Evolutionary conservation across 768 basidiomycete genomes (phyloP).

Genomic region (Hericium rajendrae): DNA sequence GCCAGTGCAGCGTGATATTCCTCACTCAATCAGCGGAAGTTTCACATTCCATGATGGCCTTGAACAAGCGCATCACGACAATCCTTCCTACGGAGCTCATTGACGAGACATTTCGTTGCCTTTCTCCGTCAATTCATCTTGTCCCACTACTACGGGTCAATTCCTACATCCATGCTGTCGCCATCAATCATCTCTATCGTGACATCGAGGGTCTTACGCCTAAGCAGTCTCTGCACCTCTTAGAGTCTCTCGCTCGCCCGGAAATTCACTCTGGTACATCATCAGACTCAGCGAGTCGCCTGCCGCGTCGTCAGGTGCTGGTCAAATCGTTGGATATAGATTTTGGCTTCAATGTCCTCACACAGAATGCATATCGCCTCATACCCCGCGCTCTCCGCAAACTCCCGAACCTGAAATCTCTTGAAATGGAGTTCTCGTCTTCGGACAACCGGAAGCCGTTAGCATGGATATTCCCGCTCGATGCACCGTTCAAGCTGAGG

Average conservation of each 20-base stretch:
- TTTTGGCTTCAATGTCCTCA: slow-evolving; percentile 28
- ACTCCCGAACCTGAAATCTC: slow-evolving; percentile 29
- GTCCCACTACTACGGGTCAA: not conserved
- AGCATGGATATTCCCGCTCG: slow-evolving; percentile 38
- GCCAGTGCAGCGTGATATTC: too few species aligned
- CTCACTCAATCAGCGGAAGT: too few species aligned
- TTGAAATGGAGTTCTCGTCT: slow-evolving; percentile 41
- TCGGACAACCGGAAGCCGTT: slow-evolving; percentile 25
- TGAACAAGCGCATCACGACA: too few species aligned
- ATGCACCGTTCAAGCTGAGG: slow-evolving; percentile 33
- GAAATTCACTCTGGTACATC: not conserved
- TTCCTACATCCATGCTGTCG: not conserved
- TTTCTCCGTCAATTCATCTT: not conserved
- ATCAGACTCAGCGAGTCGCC: not conserved
- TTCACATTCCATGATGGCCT: too few species aligned
- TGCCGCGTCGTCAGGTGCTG: slow-evolving; percentile 23
- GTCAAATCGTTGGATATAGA: slow-evolving; percentile 41
- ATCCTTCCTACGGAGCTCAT: not conserved
- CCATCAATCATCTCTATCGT: not conserved
- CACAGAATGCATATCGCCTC: slow-evolving; percentile 39
- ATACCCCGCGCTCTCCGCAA: slow-evolving; percentile 34
- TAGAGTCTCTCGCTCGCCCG: not conserved
- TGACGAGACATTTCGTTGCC: not conserved
- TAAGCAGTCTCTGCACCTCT: not conserved
- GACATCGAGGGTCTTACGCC: not conserved